Conservation (phyloP, 2,329 filamentous ascomycete genomes). For the Cyanodermella asteris region DNA sequence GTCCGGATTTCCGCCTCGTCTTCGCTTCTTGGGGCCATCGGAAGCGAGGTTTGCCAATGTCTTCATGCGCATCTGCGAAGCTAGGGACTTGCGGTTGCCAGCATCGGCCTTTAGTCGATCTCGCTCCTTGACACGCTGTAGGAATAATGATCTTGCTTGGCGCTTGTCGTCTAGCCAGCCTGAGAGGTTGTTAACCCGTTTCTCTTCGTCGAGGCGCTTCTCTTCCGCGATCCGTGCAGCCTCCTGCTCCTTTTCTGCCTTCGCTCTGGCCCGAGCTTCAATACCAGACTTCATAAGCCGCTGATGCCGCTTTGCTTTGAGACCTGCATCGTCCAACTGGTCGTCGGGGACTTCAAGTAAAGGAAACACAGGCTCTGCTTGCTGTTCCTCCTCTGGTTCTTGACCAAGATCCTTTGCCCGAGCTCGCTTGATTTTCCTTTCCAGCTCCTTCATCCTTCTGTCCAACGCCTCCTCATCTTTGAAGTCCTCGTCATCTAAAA, state of each 20-base stretch:
- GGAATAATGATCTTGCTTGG: constrained; percentile 43
- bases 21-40: constrained; percentile 65
- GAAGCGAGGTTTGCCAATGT: constrained; percentile 88
- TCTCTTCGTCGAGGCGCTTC: constrained; percentile 62
- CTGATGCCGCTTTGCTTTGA: constrained; percentile 88
- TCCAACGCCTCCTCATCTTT: constrained; percentile 79
- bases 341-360: constrained; percentile 79
- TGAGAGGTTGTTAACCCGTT: constrained; percentile 64
- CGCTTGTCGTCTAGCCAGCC: constrained; percentile 70
- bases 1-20: constrained; percentile 57
- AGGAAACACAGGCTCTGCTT: constrained; percentile 65
- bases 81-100: constrained; percentile 87
- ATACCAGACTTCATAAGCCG: constrained; percentile 84
- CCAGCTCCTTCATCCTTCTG: constrained; percentile 66
- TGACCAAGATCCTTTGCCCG: constrained; percentile 84
- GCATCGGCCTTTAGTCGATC: constrained; percentile 85
- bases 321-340: constrained; percentile 68
- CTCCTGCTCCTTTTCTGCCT: constrained; percentile 85
- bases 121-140: constrained; percentile 74
- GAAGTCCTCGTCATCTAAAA: constrained; percentile 77
- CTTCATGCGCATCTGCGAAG: constrained; percentile 95
- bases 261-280: constrained; percentile 79
- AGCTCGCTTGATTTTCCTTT: constrained; percentile 72
- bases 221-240: constrained; percentile 67
- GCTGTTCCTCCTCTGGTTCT: constrained; percentile 53